Percentiles rank a stretch among this genome's conserved stretches.
These are phyloP conservation scores for Taiwanofungus camphoratus DNA, from an alignment of 1,284 basidiomycete genomes.

Conservation along the genomic window DNA sequence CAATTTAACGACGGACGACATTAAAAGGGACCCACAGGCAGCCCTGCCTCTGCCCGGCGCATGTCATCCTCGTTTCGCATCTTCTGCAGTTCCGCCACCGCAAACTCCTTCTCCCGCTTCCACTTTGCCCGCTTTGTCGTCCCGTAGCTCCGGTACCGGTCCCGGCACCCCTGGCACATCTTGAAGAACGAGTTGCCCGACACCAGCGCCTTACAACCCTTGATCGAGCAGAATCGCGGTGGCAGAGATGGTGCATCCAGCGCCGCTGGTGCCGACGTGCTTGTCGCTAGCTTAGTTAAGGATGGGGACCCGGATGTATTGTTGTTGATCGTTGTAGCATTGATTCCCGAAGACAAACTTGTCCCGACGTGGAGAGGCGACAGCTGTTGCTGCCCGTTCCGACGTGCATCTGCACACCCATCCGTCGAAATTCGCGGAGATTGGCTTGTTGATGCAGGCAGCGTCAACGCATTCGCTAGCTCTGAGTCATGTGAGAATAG, in stretches of 20 bases:
- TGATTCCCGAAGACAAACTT: background rate
- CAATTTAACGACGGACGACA: background rate
- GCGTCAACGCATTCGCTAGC: constrained; percentile 22
- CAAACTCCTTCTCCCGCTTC: constrained; percentile 41
- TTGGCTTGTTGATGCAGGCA: constrained; percentile 6
- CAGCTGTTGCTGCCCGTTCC: background rate
- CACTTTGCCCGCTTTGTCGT: constrained; percentile 50
- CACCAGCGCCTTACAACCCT: constrained; percentile 43
- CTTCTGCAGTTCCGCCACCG: constrained; percentile 36
- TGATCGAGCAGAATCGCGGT: constrained; percentile 44
- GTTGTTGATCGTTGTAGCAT: too few species aligned
- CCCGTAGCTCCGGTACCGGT: constrained; percentile 45
- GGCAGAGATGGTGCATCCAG: too few species aligned
- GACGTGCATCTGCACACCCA: background rate
- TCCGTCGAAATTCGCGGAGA: background rate
- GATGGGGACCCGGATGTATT: too few species aligned
- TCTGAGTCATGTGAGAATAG: constrained; percentile 25
- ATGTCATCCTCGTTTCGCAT: constrained; percentile 35
- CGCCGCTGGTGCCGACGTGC: too few species aligned
- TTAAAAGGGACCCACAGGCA: constrained; percentile 17
- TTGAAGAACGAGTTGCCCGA: constrained; percentile 41
- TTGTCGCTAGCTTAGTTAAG: too few species aligned
- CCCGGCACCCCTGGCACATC: constrained; percentile 49
- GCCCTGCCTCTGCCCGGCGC: constrained; percentile 30
- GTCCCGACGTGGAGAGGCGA: background rate